phyloP scores from a whole-genome alignment of 179 eudicot species.

The Amaranthus tricolor region DNA sequence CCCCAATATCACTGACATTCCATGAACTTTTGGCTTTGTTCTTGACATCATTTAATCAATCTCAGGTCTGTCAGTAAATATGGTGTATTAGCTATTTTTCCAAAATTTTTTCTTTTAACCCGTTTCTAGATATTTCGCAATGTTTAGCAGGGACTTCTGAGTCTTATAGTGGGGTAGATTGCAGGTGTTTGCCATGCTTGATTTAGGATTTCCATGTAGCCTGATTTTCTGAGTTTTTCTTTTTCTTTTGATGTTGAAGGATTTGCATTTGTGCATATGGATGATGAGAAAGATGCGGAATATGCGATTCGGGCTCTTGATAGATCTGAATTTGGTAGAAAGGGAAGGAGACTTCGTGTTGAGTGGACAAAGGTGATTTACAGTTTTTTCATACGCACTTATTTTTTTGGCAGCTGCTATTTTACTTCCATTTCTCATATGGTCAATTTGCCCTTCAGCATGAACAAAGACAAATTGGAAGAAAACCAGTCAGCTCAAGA shows the following conservation, averaged over 20 bases:
- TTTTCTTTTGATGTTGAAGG: constrained; percentile 32
- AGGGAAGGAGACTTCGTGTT: constrained; percentile 74
- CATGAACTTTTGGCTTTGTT: constrained; percentile 79
- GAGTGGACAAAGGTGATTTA: constrained; percentile 78
- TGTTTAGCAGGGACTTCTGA: constrained; percentile 17
- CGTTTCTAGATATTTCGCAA: constrained; percentile 4
- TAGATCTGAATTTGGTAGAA: constrained; percentile 68
- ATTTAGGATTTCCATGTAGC: neutral
- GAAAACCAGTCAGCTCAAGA: constrained; percentile 42
- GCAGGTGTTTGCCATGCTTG: constrained; percentile 21
- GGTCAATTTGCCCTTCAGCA: constrained; percentile 40
- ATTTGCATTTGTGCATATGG: constrained; percentile 69
- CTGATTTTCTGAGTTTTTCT: constrained; percentile 9
- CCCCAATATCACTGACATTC: constrained; percentile 52
- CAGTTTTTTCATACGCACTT: neutral
- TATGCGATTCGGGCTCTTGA: constrained; percentile 77
- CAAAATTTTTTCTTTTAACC: neutral
- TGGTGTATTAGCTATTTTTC: constrained; percentile 23
- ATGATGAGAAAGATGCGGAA: constrained; percentile 75
- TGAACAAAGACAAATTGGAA: constrained; percentile 40
- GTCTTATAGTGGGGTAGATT: constrained; percentile 14
- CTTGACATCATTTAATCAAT: constrained; percentile 67
- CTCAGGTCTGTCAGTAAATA: constrained; percentile 80
- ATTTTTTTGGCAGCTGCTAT: neutral
- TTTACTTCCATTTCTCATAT: neutral